Evolutionary conservation across 2,329 filamentous ascomycete genomes (phyloP).

Genomic region (Nemania bipapillata): DNA sequence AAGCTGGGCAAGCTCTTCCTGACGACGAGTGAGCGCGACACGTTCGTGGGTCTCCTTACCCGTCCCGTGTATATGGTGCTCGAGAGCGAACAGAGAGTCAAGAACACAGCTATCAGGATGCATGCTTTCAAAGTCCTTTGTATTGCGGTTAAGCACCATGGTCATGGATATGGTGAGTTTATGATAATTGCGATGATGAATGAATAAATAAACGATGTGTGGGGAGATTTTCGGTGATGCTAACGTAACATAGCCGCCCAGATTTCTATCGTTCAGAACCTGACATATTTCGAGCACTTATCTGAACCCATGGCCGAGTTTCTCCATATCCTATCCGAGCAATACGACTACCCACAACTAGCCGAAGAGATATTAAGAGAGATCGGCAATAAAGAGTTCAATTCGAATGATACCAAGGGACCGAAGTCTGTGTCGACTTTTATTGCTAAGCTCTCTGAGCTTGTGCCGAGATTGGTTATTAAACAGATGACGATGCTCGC

Average conservation of each 20-base stretch:
- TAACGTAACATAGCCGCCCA: constrained; percentile 75
- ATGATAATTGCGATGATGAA: neutral
- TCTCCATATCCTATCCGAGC: constrained; percentile 91
- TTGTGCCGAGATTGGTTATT: constrained; percentile 90
- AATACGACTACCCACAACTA: constrained; percentile 96
- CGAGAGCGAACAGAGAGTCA: constrained; percentile 92
- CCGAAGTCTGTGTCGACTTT: constrained; percentile 97
- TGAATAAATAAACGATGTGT: too few species aligned
- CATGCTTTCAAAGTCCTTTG: constrained; percentile 97
- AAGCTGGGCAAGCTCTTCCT: constrained; percentile 93
- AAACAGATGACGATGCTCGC: constrained; percentile 97
- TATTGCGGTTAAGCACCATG: constrained; percentile 96
- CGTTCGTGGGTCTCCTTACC: constrained; percentile 90
- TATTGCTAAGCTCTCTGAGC: constrained; percentile 89
- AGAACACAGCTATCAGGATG: constrained; percentile 89
- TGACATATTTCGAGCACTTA: constrained; percentile 98
- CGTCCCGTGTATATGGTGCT: constrained; percentile 92
- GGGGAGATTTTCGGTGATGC: neutral
- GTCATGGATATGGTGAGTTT: constrained; percentile 86
- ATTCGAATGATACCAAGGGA: constrained; percentile 92
- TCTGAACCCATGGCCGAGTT: constrained; percentile 99
- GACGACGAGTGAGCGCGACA: constrained; percentile 95
- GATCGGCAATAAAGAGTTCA: constrained; percentile 97
- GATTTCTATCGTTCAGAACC: constrained; percentile 95
- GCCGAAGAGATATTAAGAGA: constrained; percentile 93